Percentiles rank a stretch among this genome's conserved stretches.
Evolutionary conservation across 768 basidiomycete genomes (phyloP).

Genomic region (Plicaturopsis crispa): DNA sequence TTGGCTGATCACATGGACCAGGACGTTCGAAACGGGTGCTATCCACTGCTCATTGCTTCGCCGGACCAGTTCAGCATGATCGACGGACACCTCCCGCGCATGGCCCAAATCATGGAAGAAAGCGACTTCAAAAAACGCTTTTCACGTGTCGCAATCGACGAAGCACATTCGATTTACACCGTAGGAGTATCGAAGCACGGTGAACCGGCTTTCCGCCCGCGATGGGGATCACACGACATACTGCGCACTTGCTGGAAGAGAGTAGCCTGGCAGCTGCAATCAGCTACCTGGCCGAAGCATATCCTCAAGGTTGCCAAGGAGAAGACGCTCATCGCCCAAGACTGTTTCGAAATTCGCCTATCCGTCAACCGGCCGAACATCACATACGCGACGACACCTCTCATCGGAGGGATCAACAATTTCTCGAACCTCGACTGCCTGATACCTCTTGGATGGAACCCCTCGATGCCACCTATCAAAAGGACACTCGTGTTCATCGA

Average conservation of each 20-base stretch:
- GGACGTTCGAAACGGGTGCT: too few species aligned
- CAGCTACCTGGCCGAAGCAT: slow-evolving; percentile 16
- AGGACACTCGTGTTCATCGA: slow-evolving; percentile 14
- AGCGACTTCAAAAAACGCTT: too few species aligned
- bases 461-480: neutral
- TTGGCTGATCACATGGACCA: too few species aligned
- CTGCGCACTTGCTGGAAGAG: slow-evolving; percentile 9
- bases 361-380: slow-evolving; percentile 21
- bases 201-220: slow-evolving; percentile 13
- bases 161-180: too few species aligned
- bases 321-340: slow-evolving; percentile 8
- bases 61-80: too few species aligned
- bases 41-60: too few species aligned
- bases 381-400: slow-evolving; percentile 20
- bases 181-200: slow-evolving; percentile 15
- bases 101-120: too few species aligned
- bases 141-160: too few species aligned
- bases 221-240: slow-evolving; percentile 14
- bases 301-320: slow-evolving; percentile 14
- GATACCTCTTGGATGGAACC: slow-evolving; percentile 4
- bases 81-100: too few species aligned
- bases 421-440: slow-evolving; percentile 19
- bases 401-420: slow-evolving; percentile 12
- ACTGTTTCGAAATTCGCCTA: slow-evolving; percentile 8
- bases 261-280: slow-evolving; percentile 10